Percentiles rank a stretch among this genome's conserved stretches.
Conservation (phyloP, 1,139 yeast genomes). For the Geotrichum armillariae region DNA sequence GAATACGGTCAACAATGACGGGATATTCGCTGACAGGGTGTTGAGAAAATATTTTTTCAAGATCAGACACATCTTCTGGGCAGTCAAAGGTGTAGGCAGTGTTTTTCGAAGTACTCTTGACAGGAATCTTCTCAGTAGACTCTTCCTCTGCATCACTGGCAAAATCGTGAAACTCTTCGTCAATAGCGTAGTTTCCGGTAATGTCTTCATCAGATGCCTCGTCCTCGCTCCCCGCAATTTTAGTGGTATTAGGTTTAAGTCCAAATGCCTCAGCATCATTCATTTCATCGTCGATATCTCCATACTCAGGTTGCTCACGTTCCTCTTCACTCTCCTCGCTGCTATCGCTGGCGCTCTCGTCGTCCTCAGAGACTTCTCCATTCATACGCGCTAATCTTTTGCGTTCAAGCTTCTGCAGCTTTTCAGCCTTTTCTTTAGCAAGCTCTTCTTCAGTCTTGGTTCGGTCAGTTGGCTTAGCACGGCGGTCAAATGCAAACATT, state of each 20-base stretch:
- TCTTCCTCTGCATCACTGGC: constrained; percentile 32
- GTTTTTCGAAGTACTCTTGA: constrained; percentile 23
- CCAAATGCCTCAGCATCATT: constrained; percentile 30
- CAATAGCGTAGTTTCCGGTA: constrained; percentile 29
- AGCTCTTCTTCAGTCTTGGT: constrained; percentile 91
- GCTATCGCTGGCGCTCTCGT: constrained; percentile 33
- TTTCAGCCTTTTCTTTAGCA: constrained; percentile 64
- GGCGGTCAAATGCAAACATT: constrained; percentile 76
- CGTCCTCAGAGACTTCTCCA: constrained; percentile 57
- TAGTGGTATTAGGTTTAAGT: constrained; percentile 21
- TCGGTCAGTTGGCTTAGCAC: constrained; percentile 95
- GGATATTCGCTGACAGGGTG: constrained; percentile 49
- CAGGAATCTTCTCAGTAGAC: constrained; percentile 10
- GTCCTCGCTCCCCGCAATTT: constrained; percentile 30
- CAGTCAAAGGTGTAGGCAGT: constrained; percentile 49
- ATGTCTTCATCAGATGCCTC: constrained; percentile 30
- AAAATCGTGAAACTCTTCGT: constrained; percentile 39
- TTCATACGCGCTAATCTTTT: constrained; percentile 85
- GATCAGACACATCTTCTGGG: constrained; percentile 44
- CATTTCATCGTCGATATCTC: constrained; percentile 28
- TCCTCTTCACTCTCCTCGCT: constrained; percentile 38
- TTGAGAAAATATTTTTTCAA: constrained; percentile 43
- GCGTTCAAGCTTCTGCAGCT: constrained; percentile 66
- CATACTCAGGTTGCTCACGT: constrained; percentile 31
- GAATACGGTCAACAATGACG: constrained; percentile 52